phyloP scores from a whole-genome alignment of 305 asterid genomes.

The Fraxinus paxiana region DNA sequence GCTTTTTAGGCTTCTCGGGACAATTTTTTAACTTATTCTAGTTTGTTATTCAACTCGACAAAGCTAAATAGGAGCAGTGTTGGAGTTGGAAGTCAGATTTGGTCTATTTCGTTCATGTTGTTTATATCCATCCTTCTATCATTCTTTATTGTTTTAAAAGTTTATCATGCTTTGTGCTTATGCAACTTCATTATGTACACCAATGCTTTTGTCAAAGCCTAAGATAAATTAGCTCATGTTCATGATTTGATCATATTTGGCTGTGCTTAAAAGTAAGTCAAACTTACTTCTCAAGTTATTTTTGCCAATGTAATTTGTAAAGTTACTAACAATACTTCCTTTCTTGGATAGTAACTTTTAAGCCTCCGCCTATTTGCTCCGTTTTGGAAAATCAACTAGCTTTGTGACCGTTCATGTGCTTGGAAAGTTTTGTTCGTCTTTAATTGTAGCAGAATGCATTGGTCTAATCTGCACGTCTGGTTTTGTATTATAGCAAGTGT shows the following conservation, averaged over 20 bases:
- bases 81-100: too few relatives aligned
- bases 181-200: neutral
- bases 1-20: neutral
- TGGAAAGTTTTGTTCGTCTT: neutral
- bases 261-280: neutral
- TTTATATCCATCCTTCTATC: neutral
- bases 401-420: neutral
- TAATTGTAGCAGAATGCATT: neutral
- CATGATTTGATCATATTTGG: neutral
- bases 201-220: neutral
- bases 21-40: neutral
- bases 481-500: neutral
- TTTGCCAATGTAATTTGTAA: neutral
- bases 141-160: neutral
- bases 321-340: neutral
- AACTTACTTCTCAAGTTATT: neutral
- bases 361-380: neutral
- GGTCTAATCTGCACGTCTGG: neutral
- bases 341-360: neutral
- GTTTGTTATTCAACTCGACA: neutral
- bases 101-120: neutral
- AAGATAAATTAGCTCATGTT: neutral
- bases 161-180: neutral
- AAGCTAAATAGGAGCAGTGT: too few relatives aligned
- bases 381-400: neutral